Evolutionary conservation across 495 filamentous ascomycete genomes (phyloP), one percentile per base, ranked within the genome.

Genomic region (Thermothielavioides terrestris): DNA sequence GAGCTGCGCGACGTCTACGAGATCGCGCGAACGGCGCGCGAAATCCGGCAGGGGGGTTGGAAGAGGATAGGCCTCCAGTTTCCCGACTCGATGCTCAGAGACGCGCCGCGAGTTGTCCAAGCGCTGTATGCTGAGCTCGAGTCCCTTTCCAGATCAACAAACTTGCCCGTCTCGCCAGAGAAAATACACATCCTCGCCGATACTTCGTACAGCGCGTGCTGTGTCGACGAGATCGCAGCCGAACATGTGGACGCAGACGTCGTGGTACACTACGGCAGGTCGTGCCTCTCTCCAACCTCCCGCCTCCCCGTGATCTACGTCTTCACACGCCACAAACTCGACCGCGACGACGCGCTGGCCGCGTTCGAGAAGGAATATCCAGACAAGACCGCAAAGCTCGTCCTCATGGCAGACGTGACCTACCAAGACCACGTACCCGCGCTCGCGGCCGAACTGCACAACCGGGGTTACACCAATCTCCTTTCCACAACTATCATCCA

Each of bases 141-240:
- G 10, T 26, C 50, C 38, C 38, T 57, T 1, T 46, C 34, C 2
- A 36, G 42, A 27, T 20, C 30, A 21, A 52, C 46, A 31, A 55
- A 50, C 37, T 46, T 50, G 14, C 45, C 55, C 36, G 32, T 36
- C 41, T 39, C 44, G 37, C 39, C 57, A 30, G 51, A 54, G 34
- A 79, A 76, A 53, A 73, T 95, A 22, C 92, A 83, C 57, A 94
- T 99, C 52, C 75, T 99, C 32, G 92, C 85, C 27, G 92, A 99
- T 64, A 97, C 92, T 8, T 95, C 90, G 2, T 99, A 97, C 67
- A 91, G 92, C 37, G 80, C 90, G 4, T 99, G 92, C 70, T 99
- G 92, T 63, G 89, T 96, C 42, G 92, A 99, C 54, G 92, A 99
- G 66, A 84, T 97, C 38, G 94, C 92, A 2, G 92, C 94, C 14